Percentiles rank a stretch among this genome's conserved stretches.
These are phyloP conservation scores for Blastobotrys niveus DNA, from an alignment of 1,139 yeast species.

Conservation along the genomic window DNA sequence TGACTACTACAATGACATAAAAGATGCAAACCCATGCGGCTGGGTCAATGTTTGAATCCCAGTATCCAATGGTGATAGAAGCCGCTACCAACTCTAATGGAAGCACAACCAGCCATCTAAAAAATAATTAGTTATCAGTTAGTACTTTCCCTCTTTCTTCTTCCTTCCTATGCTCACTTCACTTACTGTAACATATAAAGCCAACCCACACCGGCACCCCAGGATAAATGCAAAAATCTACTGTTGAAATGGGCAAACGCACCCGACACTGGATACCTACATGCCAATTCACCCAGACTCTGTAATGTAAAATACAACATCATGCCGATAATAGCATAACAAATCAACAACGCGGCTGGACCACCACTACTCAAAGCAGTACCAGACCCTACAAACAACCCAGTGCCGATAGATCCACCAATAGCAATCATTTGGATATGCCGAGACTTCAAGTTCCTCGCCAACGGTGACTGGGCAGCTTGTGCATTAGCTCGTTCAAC, in stretches of 20 bases:
- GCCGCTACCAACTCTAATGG: constrained; percentile 78
- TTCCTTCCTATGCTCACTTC: neutral
- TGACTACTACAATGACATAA: constrained; percentile 48
- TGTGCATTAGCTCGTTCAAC: constrained; percentile 28
- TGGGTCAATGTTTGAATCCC: constrained; percentile 53
- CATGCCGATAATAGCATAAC: constrained; percentile 60
- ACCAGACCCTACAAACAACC: constrained; percentile 72
- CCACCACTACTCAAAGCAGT: constrained; percentile 65
- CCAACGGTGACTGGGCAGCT: constrained; percentile 37
- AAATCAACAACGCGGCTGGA: constrained; percentile 76
- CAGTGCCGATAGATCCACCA: constrained; percentile 83
- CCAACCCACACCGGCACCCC: constrained; percentile 85
- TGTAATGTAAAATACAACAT: constrained; percentile 70
- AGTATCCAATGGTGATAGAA: constrained; percentile 59
- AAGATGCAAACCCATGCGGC: constrained; percentile 68
- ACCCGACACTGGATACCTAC: constrained; percentile 72
- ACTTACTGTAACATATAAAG: neutral
- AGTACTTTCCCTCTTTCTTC: constrained; percentile 43
- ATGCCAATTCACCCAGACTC: constrained; percentile 82
- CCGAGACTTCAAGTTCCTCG: constrained; percentile 42
- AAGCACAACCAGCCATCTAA: constrained; percentile 69
- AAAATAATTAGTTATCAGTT: too few relatives aligned
- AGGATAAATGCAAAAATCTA: constrained; percentile 63
- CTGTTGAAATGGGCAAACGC: constrained; percentile 69
- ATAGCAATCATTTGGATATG: constrained; percentile 68